Conservation (phyloP, 192 early-diverging fungal species). For the Spizellomyces punctatus region DNA sequence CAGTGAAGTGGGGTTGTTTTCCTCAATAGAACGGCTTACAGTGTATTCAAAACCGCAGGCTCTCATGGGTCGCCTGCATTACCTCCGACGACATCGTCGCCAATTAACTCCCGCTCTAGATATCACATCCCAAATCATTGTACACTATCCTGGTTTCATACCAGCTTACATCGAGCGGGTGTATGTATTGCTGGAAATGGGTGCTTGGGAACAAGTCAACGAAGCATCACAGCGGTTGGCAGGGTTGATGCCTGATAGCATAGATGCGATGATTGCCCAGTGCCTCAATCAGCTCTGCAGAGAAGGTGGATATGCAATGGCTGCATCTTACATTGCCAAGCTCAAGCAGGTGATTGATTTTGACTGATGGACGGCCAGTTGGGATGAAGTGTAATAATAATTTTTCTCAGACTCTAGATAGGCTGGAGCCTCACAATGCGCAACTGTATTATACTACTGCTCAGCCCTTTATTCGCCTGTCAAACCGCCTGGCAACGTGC, state of each 20-base stretch:
- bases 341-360: conserved; percentile 37
- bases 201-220: conserved; percentile 49
- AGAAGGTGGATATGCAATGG: conserved; percentile 41
- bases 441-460: conserved; percentile 34
- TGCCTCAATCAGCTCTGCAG: conserved; percentile 41
- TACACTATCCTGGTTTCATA: conserved; percentile 46
- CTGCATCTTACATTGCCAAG: conserved; percentile 36
- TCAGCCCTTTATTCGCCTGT: conserved; percentile 40
- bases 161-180: conserved; percentile 58
- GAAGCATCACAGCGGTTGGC: conserved; percentile 50
- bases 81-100: conserved; percentile 34
- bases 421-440: conserved; percentile 45
- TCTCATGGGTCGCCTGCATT: conserved; percentile 42
- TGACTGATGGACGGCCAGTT: neutral
- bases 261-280: conserved; percentile 46
- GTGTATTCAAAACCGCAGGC: conserved; percentile 21
- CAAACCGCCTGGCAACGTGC: conserved; percentile 32
- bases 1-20: neutral
- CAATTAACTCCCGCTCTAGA: conserved; percentile 49
- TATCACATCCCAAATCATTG: conserved; percentile 49
- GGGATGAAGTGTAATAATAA: neutral
- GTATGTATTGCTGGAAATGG: conserved; percentile 49
- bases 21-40: no score
- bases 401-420: conserved; percentile 31
- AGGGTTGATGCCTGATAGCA: conserved; percentile 38